Percentiles rank a stretch among this genome's conserved stretches.
Conservation (phyloP, 345 rosid genomes). For the Citrus cavaleriei region DNA sequence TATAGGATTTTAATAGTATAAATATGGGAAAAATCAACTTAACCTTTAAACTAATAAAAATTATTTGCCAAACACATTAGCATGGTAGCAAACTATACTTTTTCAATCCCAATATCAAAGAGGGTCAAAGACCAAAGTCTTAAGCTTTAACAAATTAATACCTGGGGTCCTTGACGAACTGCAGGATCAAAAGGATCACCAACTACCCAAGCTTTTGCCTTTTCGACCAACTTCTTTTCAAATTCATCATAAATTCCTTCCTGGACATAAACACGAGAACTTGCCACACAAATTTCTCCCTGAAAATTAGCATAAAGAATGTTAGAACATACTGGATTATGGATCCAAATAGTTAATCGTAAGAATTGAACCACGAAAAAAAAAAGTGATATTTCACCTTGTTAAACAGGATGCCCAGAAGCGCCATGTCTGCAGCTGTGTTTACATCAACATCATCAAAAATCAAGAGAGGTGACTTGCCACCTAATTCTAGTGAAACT, state of each 20-base stretch:
- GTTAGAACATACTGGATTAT: not conserved
- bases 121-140: too few species aligned
- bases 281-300: constrained; percentile 80
- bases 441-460: constrained; percentile 74
- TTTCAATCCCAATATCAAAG: too few species aligned
- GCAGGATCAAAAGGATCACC: constrained; percentile 74
- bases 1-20: too few species aligned
- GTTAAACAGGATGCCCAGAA: constrained; percentile 42
- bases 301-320: not conserved
- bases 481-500: constrained; percentile 77
- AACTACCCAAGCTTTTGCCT: constrained; percentile 53
- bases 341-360: not conserved
- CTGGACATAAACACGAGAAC: constrained; percentile 80
- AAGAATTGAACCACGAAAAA: not conserved
- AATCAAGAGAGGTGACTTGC: constrained; percentile 77
- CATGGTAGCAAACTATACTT: rapidly evolving
- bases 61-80: too few species aligned
- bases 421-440: constrained; percentile 60
- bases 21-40: too few species aligned
- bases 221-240: constrained; percentile 49
- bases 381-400: constrained; percentile 32
- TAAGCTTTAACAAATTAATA: constrained; percentile 8
- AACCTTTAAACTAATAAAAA: too few species aligned
- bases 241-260: constrained; percentile 70
- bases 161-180: constrained; percentile 72